phyloP scores from a whole-genome alignment of 225 moss, liverwort and hornwort genomes.

The Pseudoscleropodium purum region DNA sequence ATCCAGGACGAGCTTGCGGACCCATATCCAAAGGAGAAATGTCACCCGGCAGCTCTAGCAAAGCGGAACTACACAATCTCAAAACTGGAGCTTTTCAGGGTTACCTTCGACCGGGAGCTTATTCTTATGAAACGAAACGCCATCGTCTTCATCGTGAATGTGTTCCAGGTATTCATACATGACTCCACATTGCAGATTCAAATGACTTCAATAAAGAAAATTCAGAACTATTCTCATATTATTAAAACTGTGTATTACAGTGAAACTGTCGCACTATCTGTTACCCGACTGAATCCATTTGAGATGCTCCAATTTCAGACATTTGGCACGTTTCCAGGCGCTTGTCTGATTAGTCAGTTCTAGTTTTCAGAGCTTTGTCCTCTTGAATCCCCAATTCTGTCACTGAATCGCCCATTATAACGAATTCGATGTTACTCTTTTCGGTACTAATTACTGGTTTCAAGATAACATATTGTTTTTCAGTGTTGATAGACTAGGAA shows the following conservation, averaged over 20 bases:
- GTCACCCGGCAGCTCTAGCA: slow-evolving; percentile 48
- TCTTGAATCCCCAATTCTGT: background rate
- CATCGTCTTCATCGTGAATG: slow-evolving; percentile 36
- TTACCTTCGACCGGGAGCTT: slow-evolving; percentile 52
- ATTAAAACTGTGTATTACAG: background rate
- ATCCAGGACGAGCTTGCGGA: slow-evolving; percentile 30
- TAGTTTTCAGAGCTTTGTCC: background rate
- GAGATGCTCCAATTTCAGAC: background rate
- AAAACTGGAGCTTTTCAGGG: slow-evolving; percentile 33
- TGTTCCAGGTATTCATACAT: slow-evolving; percentile 30
- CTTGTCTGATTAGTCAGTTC: background rate
- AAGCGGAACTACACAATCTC: slow-evolving; percentile 36
- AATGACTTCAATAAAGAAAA: background rate
- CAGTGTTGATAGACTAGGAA: background rate
- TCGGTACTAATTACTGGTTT: background rate
- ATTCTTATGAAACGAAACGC: slow-evolving; percentile 47
- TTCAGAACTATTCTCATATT: background rate
- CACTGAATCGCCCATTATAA: background rate
- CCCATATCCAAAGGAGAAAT: slow-evolving; percentile 36
- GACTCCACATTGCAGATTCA: background rate
- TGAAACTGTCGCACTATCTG: background rate
- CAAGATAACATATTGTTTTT: background rate
- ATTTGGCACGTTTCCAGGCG: background rate
- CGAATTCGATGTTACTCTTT: background rate
- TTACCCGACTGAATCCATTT: background rate